Evolutionary conservation across 2,329 filamentous ascomycete genomes (phyloP), one percentile per base, ranked within the genome.

Genomic region (Nemania bipapillata): DNA sequence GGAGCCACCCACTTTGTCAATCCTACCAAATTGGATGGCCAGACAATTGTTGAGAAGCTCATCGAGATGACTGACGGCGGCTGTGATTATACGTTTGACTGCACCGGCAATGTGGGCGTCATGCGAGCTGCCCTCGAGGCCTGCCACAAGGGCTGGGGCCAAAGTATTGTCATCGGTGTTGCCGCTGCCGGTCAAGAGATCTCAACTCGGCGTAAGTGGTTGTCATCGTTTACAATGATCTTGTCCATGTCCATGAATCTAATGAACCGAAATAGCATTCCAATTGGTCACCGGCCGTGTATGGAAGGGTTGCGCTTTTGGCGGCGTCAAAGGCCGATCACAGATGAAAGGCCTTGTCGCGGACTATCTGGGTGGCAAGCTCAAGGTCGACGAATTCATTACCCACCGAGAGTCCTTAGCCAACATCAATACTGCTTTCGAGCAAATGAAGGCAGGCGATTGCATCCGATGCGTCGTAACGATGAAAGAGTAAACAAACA

Each of bases 381-480:
- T 99, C 79, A 98, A 97, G 90, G 96, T 98, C 53, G 95, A 98
- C 80, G 96, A 99, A 85, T 98, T 98, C 86, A 98, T 99, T 84
- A 99, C 96, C 35, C 96, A 99, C 85, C 90, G 94, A 76, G 93
- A 97, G 84, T 87, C 86, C 3, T 85, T 99, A 52, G 83, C 84
- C 69, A 89, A 92, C 77, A 97, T 99, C 82, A 98, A 98, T 86
- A 85, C 86, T 59, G 95, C 94, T 22, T 99, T 97, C 78, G 89
- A 93, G 73, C 89, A 91, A 75, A 99, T 99, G 96, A 96, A 97
- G 87, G 87, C 90, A 69, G 96, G 96, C 67, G 94, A 98, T 82
- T 99, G 96, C 83, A 97, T 99, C 78, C 92, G 96, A 73, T 97
- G 93, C 75, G 96, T 98, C 9, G 92, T 97, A 62, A 89, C 87